phyloP scores from a whole-genome alignment of 2,329 filamentous ascomycete species.

The Intubia oerlemansii region DNA sequence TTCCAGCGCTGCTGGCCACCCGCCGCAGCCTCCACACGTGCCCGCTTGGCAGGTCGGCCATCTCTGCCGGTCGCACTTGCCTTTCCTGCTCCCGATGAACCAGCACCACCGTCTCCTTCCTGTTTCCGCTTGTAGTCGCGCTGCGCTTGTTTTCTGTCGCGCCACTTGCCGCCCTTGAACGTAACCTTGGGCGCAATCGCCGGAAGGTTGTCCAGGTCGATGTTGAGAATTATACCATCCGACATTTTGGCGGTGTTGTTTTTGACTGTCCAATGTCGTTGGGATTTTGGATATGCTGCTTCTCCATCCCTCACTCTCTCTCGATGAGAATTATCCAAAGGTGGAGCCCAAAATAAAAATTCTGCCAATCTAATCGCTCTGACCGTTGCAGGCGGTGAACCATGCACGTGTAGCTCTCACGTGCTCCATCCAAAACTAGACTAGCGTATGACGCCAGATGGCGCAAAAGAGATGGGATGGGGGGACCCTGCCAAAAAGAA shows the following conservation, averaged over 20 bases:
- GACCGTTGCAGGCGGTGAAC: no score
- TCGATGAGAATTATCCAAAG: no score
- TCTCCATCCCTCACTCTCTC: no score
- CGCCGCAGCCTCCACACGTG: background rate
- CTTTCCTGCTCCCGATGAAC: background rate
- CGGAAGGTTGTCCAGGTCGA: slow-evolving; percentile 51
- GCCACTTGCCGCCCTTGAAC: slow-evolving; percentile 86
- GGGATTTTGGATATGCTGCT: no score
- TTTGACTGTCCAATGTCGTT: no score
- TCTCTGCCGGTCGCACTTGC: background rate
- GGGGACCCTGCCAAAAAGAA: no score
- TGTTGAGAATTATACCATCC: slow-evolving; percentile 91
- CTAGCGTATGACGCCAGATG: no score
- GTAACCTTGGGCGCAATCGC: slow-evolving; percentile 34
- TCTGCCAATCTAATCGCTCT: slow-evolving; percentile 5
- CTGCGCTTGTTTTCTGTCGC: slow-evolving; percentile 65
- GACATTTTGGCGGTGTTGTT: no score
- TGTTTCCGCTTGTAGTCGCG: slow-evolving; percentile 24
- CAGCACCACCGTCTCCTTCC: background rate
- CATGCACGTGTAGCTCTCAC: no score
- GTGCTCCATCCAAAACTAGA: no score
- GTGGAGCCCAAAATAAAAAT: slow-evolving; percentile 4
- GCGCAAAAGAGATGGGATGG: no score
- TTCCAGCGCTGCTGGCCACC: background rate
- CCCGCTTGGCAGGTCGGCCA: slow-evolving; percentile 2